Evolutionary conservation across 2,329 filamentous ascomycete species (phyloP), one percentile per base, ranked within the genome.

Genomic region (Fusarium sp.): DNA sequence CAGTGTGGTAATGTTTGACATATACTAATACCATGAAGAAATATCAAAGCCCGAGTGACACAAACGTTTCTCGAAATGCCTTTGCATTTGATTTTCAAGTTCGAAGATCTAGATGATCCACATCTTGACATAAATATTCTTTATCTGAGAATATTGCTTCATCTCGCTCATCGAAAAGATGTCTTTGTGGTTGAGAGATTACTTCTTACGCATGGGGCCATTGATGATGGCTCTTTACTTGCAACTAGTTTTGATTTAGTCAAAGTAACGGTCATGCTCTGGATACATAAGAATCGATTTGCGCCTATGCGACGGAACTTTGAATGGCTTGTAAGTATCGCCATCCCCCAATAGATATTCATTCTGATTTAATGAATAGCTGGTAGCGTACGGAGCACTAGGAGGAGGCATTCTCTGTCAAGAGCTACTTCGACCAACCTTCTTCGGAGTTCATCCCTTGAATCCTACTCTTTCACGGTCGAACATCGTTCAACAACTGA

Each of bases 151-250:
- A 82, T 88, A 28, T 76, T 90, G 5, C 78, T 88, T 2, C 82
- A 83, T 13, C 82, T 89, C 4, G 83, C 86, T 38, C 84, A 88
- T 58, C 79, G 89, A 1, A 86, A 89, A 42, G 90, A 90, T 49
- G 82, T 88, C 6, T 90, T 92, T 67, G 84, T 91, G 18, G 80
- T 91, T 18, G 87, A 91, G 67, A 83, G 89, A 21, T 84, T 91
- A 3, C 80, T 91, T 37, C 83, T 87, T 37, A 88, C 87, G 42
- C 79, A 80, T 16, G 81, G 82, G 2, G 78, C 82, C 19, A 71
- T 80, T 2, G 81, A 82, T 19, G 79, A 83, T 7, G 82, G 82
- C 1, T 81, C 85, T 28, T 79, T 87, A 23, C 75, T 88, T n/a
- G 77, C 81, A 10, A 82, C 84, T 30, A 87, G 86, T 63, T 85